phyloP scores from a whole-genome alignment of 306 rosid species.

The Acmispon strigosus region DNA sequence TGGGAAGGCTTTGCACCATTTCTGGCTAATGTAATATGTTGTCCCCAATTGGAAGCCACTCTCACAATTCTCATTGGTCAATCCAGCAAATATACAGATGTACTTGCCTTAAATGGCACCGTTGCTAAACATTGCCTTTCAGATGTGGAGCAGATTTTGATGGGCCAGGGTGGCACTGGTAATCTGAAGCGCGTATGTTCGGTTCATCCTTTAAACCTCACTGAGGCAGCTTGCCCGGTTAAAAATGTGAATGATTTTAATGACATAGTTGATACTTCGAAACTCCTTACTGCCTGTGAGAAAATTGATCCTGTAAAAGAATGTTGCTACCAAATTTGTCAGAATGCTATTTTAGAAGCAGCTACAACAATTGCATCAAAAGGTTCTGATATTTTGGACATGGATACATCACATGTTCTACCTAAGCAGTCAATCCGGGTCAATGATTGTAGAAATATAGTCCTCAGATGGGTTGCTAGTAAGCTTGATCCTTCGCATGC shows the following conservation, averaged over 20 bases:
- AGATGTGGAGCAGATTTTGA: constrained; percentile 83
- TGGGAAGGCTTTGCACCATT: constrained; percentile 74
- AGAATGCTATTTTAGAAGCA: constrained; percentile 86
- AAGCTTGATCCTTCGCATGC: constrained; percentile 67
- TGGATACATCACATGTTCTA: constrained; percentile 38
- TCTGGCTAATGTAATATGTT: constrained; percentile 87
- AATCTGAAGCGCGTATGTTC: constrained; percentile 61
- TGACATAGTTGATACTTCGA: constrained; percentile 61
- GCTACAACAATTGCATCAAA: constrained; percentile 64
- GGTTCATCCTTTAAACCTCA: constrained; percentile 57
- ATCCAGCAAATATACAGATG: constrained; percentile 61
- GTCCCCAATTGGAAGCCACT: constrained; percentile 97
- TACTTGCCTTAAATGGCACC: constrained; percentile 68
- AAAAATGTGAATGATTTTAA: constrained; percentile 57
- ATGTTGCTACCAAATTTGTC: constrained; percentile 75
- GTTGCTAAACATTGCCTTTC: constrained; percentile 67
- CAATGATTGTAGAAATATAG: constrained; percentile 68
- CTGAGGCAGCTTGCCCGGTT: constrained; percentile 77
- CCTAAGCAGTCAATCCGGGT: constrained; percentile 49
- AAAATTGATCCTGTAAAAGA: constrained; percentile 84
- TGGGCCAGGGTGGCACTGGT: constrained; percentile 69
- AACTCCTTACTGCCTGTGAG: constrained; percentile 76
- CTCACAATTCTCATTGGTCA: constrained; percentile 83
- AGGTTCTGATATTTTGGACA: constrained; percentile 56
- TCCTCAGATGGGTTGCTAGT: constrained; percentile 86